Conservation (phyloP, 345 rosid genomes). For the Pistacia vera region DNA sequence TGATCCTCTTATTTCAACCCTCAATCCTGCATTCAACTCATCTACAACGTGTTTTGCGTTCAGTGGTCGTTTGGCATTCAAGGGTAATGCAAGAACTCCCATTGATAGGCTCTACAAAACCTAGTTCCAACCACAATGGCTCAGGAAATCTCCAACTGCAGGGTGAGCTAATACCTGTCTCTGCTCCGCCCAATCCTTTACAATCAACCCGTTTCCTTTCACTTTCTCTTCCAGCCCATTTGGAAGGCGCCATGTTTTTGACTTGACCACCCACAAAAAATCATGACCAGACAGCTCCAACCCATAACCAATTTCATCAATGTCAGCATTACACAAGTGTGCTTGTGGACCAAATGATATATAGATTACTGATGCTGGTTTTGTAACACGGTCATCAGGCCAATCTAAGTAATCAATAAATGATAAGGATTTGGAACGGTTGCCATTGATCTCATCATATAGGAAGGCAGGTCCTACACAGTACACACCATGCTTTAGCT, state of each 20-base stretch:
- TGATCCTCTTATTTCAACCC: background rate
- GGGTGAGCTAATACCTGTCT: slow-evolving; percentile 18
- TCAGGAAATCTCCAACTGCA: slow-evolving; percentile 25
- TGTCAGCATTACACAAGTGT: slow-evolving; percentile 18
- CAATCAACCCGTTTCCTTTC: slow-evolving; percentile 22
- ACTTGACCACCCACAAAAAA: slow-evolving; percentile 23
- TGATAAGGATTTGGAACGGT: background rate
- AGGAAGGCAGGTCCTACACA: slow-evolving; percentile 23
- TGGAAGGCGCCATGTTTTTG: slow-evolving; percentile 21
- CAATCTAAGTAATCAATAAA: background rate
- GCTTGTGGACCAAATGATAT: slow-evolving; percentile 30
- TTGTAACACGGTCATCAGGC: slow-evolving; percentile 8
- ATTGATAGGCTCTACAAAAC: slow-evolving; percentile 9
- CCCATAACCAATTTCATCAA: slow-evolving; percentile 27
- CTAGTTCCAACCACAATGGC: slow-evolving; percentile 34
- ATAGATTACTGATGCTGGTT: slow-evolving; percentile 15
- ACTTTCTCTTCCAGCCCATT: slow-evolving; percentile 10
- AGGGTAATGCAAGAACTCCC: slow-evolving; percentile 4
- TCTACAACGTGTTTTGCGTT: slow-evolving; percentile 8
- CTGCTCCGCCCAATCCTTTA: slow-evolving; percentile 30
- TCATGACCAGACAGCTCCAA: slow-evolving; percentile 18
- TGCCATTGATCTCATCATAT: background rate
- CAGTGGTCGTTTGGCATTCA: background rate
- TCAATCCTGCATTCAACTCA: background rate
- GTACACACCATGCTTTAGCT: slow-evolving; percentile 32